These are phyloP conservation scores for Heterobasidion annosum DNA, from an alignment of 1,284 basidiomycete genomes.

Conservation along the genomic window DNA sequence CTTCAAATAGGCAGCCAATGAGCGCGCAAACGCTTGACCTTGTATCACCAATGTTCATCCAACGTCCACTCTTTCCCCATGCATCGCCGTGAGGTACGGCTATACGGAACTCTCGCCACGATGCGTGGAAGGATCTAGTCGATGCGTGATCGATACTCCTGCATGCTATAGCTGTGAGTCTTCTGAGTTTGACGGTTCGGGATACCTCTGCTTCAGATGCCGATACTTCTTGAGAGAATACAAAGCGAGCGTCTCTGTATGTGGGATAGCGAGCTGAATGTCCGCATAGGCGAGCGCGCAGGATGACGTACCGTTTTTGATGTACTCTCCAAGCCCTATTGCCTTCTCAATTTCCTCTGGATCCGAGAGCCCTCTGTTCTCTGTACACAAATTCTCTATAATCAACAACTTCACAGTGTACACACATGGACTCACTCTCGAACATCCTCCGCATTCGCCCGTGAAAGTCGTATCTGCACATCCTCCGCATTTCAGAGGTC, in stretches of 20 bases:
- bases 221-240: slow-evolving; percentile 85
- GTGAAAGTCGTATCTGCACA: slow-evolving; percentile 63
- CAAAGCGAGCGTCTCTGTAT: slow-evolving; percentile 74
- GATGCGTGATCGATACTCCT: too few species aligned
- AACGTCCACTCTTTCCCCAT: too few species aligned
- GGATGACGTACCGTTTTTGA: slow-evolving; percentile 68
- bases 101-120: too few species aligned
- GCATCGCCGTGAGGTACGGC: too few species aligned
- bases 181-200: slow-evolving; percentile 13
- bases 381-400: slow-evolving; percentile 27
- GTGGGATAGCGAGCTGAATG: not conserved
- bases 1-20: too few species aligned
- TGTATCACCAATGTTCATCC: too few species aligned
- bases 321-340: slow-evolving; percentile 75
- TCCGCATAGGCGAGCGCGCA: not conserved
- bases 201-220: slow-evolving; percentile 71
- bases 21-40: too few species aligned
- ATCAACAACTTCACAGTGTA: not conserved
- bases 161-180: not conserved
- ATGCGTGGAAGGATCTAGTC: too few species aligned
- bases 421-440: slow-evolving; percentile 41
- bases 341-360: slow-evolving; percentile 72
- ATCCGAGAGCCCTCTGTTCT: slow-evolving; percentile 64
- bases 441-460: slow-evolving; percentile 59
- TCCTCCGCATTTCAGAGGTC: not conserved